Evolutionary conservation across 1,284 basidiomycete species (phyloP), one percentile per base, ranked within the genome.

Genomic region (Pyrrhoderma lamaoense): DNA sequence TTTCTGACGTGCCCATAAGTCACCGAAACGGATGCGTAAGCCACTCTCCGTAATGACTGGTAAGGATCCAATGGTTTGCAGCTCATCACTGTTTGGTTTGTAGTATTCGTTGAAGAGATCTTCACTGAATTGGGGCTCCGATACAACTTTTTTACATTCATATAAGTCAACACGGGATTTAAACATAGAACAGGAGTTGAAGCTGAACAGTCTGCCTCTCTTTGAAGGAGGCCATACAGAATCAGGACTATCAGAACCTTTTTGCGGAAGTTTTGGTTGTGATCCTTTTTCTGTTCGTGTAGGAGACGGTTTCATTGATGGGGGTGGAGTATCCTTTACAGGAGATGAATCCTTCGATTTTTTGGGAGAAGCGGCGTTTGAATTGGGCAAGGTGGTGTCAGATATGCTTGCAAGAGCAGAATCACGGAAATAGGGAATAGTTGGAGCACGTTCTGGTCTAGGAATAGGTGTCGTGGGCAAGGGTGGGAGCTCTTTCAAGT

Each of bases 1-100:
- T 62, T 73, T 76, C 61, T 76, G 75, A 8, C 72, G 68, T 46
- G 71, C 71, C 62, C 90, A 85, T 23, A 94, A 64, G 44, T 86
- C 78, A 1, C 87, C 85, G 57, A 94, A 93, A 22, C 69, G 71
- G 38, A 87, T 69, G 8, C 75, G 70, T 7, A 79, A 59, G 14
- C 89, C 90, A 27, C 77, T 77, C 60, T 87, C 81, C 47, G 79
- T 76, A 45, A 84, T 70, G 47, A 93, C 75, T 21, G 74, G 67
- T 45, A 85, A 72, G 18, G 78, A 69, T 2, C 81, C 76, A 3
- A 85, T 89, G 23, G 75, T 72, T 13, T 73, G 68, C 40, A 92
- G 70, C 60, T 83, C 77, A 11, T 67, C 62, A 3, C 60, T 55
- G 1, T 71, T 74, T 2, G 81, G 79, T 18, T 65, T 55, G 23